These are phyloP conservation scores for Paramyrothecium roridum DNA, from an alignment of 2,329 filamentous ascomycete species.

Conservation along the genomic window DNA sequence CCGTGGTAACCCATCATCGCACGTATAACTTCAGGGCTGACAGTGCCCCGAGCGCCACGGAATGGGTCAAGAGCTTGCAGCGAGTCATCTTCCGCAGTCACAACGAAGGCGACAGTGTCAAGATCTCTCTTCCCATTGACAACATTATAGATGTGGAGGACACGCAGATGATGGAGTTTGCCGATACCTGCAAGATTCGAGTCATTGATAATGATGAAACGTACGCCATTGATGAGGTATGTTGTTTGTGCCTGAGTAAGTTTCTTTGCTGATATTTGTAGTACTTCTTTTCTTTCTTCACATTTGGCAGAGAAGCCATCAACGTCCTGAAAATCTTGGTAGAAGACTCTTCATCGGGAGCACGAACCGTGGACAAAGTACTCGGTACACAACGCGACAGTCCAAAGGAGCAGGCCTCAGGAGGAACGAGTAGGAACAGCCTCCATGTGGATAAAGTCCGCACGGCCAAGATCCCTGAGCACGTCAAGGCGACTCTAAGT, in stretches of 20 bases:
- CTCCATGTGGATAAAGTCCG: conserved; percentile 25
- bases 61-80: conserved; percentile 94
- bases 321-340: conserved; percentile 72
- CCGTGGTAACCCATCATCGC: conserved; percentile 76
- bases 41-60: conserved; percentile 81
- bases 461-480: conserved; percentile 46
- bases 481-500: conserved; percentile 61
- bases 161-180: conserved; percentile 84
- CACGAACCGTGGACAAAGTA: conserved; percentile 16
- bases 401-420: conserved; percentile 14
- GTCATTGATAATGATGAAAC: conserved; percentile 93
- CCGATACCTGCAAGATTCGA: conserved; percentile 88
- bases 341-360: conserved; percentile 55
- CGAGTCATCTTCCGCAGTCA: conserved; percentile 93
- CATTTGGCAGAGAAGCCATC: conserved; percentile 78
- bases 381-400: conserved; percentile 10
- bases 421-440: conserved; percentile 23
- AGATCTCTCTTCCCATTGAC: conserved; percentile 84
- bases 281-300: conserved; percentile 98
- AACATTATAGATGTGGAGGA: conserved; percentile 93
- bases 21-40: conserved; percentile 89
- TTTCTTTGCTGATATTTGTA: conserved; percentile 27
- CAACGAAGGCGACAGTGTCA: conserved; percentile 95
- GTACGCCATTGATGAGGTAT: conserved; percentile 88
- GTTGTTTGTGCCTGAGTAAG: conserved; percentile 11